phyloP scores from a whole-genome alignment of 208 protist genomes.

The Lotmaria passim region DNA sequence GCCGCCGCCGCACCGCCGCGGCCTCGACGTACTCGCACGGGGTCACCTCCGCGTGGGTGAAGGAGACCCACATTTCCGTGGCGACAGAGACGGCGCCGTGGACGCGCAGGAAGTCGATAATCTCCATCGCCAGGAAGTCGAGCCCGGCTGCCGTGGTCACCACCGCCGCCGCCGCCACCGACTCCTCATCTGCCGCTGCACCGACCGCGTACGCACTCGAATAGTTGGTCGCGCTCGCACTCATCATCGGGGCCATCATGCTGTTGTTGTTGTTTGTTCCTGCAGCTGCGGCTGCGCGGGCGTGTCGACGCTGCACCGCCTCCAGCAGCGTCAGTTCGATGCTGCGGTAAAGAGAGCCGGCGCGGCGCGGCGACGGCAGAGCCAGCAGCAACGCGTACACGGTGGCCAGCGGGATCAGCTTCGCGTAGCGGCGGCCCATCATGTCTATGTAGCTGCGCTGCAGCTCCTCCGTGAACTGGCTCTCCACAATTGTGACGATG shows the following conservation, averaged over 20 bases:
- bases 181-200: slow-evolving; percentile 5
- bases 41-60: slow-evolving; percentile 71
- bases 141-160: slow-evolving; percentile 41
- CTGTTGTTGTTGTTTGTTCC: slow-evolving; percentile 21
- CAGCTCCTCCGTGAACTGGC: slow-evolving; percentile 48
- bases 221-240: neutral
- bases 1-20: slow-evolving; percentile 22
- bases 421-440: slow-evolving; percentile 49
- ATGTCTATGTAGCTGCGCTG: slow-evolving; percentile 51
- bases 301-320: slow-evolving; percentile 39
- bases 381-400: slow-evolving; percentile 48
- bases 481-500: slow-evolving; percentile 54
- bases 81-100: slow-evolving; percentile 58
- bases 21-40: slow-evolving; percentile 21
- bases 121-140: slow-evolving; percentile 64
- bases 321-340: slow-evolving; percentile 58
- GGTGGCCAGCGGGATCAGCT: slow-evolving; percentile 62
- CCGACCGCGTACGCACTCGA: neutral
- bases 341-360: slow-evolving; percentile 70
- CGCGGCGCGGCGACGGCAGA: slow-evolving; percentile 57
- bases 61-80: slow-evolving; percentile 55
- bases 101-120: slow-evolving; percentile 76
- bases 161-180: slow-evolving; percentile 9
- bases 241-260: neutral
- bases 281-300: slow-evolving; percentile 22